Conservation (phyloP, 495 filamentous ascomycete species). For the Gamarada debralockiae region DNA sequence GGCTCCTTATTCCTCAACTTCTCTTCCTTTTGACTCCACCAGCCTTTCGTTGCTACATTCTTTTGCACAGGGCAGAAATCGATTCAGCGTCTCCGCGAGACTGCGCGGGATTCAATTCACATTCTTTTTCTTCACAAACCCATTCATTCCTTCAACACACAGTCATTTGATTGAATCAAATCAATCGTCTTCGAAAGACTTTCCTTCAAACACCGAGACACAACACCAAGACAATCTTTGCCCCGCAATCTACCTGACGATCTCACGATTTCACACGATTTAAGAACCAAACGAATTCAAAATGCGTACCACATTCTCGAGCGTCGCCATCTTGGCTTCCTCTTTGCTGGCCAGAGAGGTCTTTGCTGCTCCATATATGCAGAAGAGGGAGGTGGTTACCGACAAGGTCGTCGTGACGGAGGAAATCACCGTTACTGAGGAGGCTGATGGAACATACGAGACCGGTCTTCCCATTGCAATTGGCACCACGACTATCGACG, state of each 20-base stretch:
- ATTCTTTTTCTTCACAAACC: not conserved
- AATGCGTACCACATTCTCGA: conserved; percentile 18
- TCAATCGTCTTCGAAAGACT: too few relatives aligned
- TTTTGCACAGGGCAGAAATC: not conserved
- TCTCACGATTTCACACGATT: not conserved
- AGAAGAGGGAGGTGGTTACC: conserved; percentile 15
- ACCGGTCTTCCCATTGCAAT: conserved; percentile 11
- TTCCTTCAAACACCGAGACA: not conserved
- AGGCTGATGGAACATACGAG: conserved; percentile 10
- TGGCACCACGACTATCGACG: conserved; percentile 12
- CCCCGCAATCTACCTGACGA: not conserved
- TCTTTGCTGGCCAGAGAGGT: conserved; percentile 27
- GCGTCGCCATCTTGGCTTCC: conserved; percentile 15
- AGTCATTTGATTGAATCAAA: too few relatives aligned
- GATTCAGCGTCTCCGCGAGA: conserved; percentile 7
- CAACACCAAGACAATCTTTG: conserved; percentile 5
- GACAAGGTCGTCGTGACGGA: conserved; percentile 19
- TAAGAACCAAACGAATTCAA: not conserved
- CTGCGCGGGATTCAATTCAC: conserved; percentile 5
- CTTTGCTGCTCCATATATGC: conserved; percentile 9
- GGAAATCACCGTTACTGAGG: conserved; percentile 10
- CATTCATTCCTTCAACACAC: not conserved
- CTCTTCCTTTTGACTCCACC: not conserved
- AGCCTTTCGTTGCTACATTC: not conserved
- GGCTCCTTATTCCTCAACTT: not conserved